Evolutionary conservation across 306 rosid species (phyloP).

Genomic region (Acacia crassicarpa): DNA sequence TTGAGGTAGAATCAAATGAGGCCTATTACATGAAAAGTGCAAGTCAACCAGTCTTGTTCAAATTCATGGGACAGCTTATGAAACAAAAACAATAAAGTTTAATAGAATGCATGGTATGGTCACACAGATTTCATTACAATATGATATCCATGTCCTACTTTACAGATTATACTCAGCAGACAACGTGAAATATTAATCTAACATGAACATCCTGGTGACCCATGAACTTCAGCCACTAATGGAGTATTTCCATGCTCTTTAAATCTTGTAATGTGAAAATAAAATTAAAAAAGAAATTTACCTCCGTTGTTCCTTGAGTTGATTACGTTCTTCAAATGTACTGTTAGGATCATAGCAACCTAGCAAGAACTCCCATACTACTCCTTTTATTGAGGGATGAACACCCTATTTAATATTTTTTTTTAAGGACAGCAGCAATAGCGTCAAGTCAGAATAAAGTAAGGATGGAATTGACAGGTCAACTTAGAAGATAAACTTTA

Average conservation of each 20-base stretch:
- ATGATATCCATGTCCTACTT: not conserved
- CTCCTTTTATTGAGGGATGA: conserved; percentile 94
- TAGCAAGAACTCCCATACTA: conserved; percentile 92
- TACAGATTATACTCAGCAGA: not conserved
- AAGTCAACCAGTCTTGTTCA: conserved; percentile 10
- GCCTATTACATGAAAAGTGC: conserved; percentile 8
- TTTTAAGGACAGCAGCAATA: not conserved
- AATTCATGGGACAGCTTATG: not conserved
- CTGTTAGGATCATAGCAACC: conserved; percentile 92
- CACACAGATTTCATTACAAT: not conserved
- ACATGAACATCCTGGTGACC: conserved; percentile 22
- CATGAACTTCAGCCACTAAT: not conserved
- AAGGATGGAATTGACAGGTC: not conserved
- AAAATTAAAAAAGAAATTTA: conserved; percentile 19
- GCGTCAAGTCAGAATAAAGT: not conserved
- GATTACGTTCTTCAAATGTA: conserved; percentile 74
- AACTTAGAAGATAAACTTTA: no score
- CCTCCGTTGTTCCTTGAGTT: conserved; percentile 74
- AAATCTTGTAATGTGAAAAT: not conserved
- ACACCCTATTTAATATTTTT: conserved; percentile 53
- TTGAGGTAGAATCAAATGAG: not conserved
- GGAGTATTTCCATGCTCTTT: not conserved
- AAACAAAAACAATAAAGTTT: not conserved
- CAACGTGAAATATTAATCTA: not conserved
- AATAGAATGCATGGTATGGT: not conserved